Conservation (phyloP, 345 rosid species). For the Citropsis articulata region DNA sequence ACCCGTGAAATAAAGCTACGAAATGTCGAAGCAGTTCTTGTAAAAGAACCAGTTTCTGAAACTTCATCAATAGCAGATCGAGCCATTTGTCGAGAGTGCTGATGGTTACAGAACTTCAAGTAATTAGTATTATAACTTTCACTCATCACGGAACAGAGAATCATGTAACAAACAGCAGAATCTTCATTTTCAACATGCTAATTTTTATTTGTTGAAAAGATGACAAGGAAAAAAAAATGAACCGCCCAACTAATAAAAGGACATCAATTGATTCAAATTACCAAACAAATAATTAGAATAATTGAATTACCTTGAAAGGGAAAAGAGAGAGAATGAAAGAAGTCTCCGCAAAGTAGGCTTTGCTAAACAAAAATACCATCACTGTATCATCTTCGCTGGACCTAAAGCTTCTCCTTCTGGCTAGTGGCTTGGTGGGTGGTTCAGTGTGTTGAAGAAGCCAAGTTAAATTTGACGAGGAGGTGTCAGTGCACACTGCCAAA, state of each 20-base stretch:
- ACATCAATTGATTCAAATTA: not conserved
- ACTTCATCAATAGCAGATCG: slow-evolving; percentile 75
- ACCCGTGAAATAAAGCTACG: slow-evolving; percentile 64
- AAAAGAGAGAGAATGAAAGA: not conserved
- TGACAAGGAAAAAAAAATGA: not conserved
- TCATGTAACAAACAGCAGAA: not conserved
- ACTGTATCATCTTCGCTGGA: not conserved
- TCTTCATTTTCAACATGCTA: not conserved
- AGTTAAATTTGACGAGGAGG: not conserved
- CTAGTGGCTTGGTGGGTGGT: not conserved
- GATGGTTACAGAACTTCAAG: not conserved
- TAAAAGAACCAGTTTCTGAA: slow-evolving; percentile 72
- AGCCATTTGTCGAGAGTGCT: slow-evolving; percentile 55
- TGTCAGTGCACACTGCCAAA: too few relatives aligned
- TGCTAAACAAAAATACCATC: not conserved
- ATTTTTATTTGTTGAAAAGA: not conserved
- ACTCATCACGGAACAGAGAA: not conserved
- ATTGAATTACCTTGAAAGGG: not conserved
- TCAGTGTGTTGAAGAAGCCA: not conserved
- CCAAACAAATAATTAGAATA: not conserved
- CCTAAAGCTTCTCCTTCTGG: not conserved
- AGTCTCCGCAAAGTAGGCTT: not conserved
- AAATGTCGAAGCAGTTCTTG: slow-evolving; percentile 77
- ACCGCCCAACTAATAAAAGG: not conserved
- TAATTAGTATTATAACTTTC: not conserved